Evolutionary conservation across 306 rosid genomes (phyloP).

Genomic region (Cicer judaicum): DNA sequence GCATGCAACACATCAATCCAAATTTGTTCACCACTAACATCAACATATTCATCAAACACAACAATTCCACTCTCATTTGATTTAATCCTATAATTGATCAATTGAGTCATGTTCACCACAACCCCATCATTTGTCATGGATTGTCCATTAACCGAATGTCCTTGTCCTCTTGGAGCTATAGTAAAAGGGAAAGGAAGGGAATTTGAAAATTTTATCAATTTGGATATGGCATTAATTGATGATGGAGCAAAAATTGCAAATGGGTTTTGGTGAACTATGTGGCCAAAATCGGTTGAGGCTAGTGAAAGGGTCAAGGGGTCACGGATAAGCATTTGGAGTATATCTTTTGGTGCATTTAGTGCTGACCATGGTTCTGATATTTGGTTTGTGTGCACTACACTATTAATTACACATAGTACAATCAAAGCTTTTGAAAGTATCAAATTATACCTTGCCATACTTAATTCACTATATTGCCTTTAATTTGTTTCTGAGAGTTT

Average conservation of each 20-base stretch:
- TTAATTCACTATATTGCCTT: slow-evolving; percentile 6
- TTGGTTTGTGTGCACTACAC: background rate
- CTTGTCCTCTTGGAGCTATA: slow-evolving; percentile 77
- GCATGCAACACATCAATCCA: slow-evolving; percentile 81
- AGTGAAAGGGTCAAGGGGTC: slow-evolving; percentile 50
- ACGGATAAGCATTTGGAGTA: slow-evolving; percentile 45
- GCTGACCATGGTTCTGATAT: slow-evolving; percentile 36
- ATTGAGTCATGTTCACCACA: slow-evolving; percentile 74
- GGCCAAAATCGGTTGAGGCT: slow-evolving; percentile 78
- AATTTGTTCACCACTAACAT: slow-evolving; percentile 78
- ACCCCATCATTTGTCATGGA: slow-evolving; percentile 66
- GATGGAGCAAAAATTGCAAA: slow-evolving; percentile 59
- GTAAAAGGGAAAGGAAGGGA: slow-evolving; percentile 48
- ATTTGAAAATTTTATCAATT: slow-evolving; percentile 54
- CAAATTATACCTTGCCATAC: slow-evolving; percentile 13
- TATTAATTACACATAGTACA: slow-evolving; percentile 33
- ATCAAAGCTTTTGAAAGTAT: slow-evolving; percentile 1
- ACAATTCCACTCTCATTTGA: slow-evolving; percentile 46
- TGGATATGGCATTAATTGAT: slow-evolving; percentile 50
- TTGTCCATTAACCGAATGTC: slow-evolving; percentile 83
- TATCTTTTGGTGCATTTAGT: slow-evolving; percentile 44
- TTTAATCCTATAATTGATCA: slow-evolving; percentile 28
- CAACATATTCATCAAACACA: slow-evolving; percentile 56
- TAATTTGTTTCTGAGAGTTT: slow-evolving; percentile 15
- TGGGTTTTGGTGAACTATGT: slow-evolving; percentile 52